These are phyloP conservation scores for Cystobasidium ongulense DNA, from an alignment of 768 basidiomycete genomes.

Conservation along the genomic window DNA sequence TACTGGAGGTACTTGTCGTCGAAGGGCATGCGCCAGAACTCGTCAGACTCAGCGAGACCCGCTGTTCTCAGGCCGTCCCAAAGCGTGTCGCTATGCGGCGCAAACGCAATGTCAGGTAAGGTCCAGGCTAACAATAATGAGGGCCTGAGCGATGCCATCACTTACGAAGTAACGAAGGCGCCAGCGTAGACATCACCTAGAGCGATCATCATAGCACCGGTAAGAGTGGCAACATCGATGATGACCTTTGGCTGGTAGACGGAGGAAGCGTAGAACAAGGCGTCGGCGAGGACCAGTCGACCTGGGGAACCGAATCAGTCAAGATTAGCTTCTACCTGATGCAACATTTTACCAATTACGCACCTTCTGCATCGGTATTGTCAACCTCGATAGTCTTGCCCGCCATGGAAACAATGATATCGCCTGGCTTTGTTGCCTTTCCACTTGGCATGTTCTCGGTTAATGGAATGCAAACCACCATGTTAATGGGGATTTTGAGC, in stretches of 20 bases:
- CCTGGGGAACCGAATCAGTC: too few relatives aligned
- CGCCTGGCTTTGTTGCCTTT: conserved; percentile 50
- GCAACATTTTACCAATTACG: not conserved
- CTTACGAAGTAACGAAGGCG: conserved; percentile 54
- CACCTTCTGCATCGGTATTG: conserved; percentile 76
- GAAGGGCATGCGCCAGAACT: conserved; percentile 81
- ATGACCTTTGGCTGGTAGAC: conserved; percentile 71
- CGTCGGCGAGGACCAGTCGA: conserved; percentile 52
- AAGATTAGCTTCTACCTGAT: not conserved
- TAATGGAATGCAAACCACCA: conserved; percentile 64
- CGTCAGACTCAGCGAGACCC: conserved; percentile 48
- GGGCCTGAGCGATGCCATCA: not conserved
- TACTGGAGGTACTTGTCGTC: conserved; percentile 71
- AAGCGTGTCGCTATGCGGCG: conserved; percentile 52
- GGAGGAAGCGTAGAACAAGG: conserved; percentile 70
- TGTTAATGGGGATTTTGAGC: conserved; percentile 69
- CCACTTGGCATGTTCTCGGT: conserved; percentile 76
- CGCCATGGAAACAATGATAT: conserved; percentile 49
- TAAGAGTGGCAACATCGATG: conserved; percentile 80
- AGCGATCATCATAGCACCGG: conserved; percentile 52
- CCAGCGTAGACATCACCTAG: conserved; percentile 70
- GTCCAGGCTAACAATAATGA: not conserved
- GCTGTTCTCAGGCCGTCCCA: conserved; percentile 64
- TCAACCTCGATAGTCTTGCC: conserved; percentile 75
- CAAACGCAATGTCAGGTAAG: conserved; percentile 52